These are phyloP conservation scores for Niveomyces coronatus DNA, from an alignment of 2,329 filamentous ascomycete species.

Conservation along the genomic window DNA sequence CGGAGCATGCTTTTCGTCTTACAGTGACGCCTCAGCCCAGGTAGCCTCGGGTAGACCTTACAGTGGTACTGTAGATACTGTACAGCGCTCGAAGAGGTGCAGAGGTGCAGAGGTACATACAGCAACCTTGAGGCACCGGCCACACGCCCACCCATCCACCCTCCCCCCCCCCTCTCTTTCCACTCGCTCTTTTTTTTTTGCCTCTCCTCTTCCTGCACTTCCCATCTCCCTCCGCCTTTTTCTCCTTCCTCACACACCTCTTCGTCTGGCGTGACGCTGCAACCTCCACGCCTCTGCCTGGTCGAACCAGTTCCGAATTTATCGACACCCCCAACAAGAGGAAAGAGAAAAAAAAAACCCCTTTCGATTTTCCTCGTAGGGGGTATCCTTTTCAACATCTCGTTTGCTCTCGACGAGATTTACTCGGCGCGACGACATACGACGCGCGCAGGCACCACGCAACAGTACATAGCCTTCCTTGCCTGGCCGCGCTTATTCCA, in stretches of 20 bases:
- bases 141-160: constrained; percentile 8
- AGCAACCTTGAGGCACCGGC: too few relatives aligned
- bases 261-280: constrained; percentile 2
- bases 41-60: neutral
- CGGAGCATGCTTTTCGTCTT: too few relatives aligned
- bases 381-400: constrained; percentile 1
- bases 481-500: neutral
- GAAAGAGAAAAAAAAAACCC: neutral
- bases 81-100: too few relatives aligned
- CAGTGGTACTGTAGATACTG: neutral
- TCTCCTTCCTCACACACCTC: constrained; percentile 17
- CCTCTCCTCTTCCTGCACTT: constrained; percentile 13
- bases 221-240: constrained; percentile 22
- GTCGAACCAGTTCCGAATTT: constrained; percentile 8
- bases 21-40: too few relatives aligned
- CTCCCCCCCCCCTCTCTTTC: constrained; percentile 2
- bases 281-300: constrained; percentile 10
- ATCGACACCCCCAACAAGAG: constrained; percentile 9
- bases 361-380: neutral
- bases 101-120: too few relatives aligned
- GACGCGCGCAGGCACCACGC: constrained; percentile 1
- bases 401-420: neutral
- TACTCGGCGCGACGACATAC: neutral
- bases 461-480: neutral
- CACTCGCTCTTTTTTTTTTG: constrained; percentile 9